phyloP scores from a whole-genome alignment of 495 filamentous ascomycete species.

The Aspergillus wentii region DNA sequence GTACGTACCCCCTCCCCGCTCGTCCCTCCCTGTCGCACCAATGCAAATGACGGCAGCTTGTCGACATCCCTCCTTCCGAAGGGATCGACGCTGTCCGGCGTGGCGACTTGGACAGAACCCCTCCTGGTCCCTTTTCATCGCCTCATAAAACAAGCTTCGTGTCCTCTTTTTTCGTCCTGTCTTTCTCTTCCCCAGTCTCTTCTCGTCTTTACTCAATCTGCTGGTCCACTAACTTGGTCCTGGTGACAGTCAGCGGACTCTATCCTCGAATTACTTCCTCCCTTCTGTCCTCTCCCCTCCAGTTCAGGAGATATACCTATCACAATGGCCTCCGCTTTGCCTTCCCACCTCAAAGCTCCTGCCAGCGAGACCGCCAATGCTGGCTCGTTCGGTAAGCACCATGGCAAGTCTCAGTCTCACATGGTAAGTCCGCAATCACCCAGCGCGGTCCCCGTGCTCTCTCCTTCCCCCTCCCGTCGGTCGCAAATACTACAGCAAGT shows the following conservation, averaged over 20 bases:
- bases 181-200: conserved; percentile 1
- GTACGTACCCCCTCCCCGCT: conserved; percentile 1
- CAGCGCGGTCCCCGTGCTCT: too few species aligned
- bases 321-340: conserved; percentile 72
- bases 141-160: conserved; percentile 5
- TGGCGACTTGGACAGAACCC: conserved; percentile 23
- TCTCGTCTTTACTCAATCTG: background rate
- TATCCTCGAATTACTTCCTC: conserved; percentile 4
- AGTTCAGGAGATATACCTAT: conserved; percentile 5
- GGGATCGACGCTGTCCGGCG: conserved; percentile 21
- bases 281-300: conserved; percentile 5
- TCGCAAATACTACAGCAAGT: conserved; percentile 5
- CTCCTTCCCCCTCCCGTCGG: conserved; percentile 1
- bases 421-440: conserved; percentile 78
- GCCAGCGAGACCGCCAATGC: conserved; percentile 43
- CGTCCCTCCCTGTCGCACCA: background rate
- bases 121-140: conserved; percentile 8
- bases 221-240: background rate
- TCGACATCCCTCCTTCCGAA: conserved; percentile 22
- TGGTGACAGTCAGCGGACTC: background rate
- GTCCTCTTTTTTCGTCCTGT: background rate
- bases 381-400: conserved; percentile 67
- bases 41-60: conserved; percentile 32
- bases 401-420: conserved; percentile 92
- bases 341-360: conserved; percentile 71